Evolutionary conservation across 768 basidiomycete species (phyloP).

Genomic region (Porphyrellus cyaneotinctus): DNA sequence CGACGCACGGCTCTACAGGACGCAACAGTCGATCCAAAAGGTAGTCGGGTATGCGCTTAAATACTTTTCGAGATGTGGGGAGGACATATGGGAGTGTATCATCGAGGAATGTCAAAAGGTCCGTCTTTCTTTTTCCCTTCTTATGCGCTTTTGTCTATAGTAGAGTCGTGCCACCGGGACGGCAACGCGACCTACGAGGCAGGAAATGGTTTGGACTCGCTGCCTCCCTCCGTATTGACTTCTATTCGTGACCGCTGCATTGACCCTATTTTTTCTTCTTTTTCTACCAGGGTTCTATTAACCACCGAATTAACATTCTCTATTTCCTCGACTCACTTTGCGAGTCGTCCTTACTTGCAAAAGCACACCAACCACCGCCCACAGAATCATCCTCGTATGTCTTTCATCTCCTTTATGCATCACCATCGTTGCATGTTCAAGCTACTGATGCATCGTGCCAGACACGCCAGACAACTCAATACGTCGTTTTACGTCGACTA

Average conservation of each 20-base stretch:
- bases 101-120: conserved; percentile 90
- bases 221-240: no score
- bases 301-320: conserved; percentile 89
- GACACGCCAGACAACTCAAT: conserved; percentile 33
- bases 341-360: conserved; percentile 68
- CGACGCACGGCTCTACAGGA: conserved; percentile 38
- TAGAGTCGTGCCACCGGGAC: no score
- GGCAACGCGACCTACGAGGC: no score
- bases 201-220: no score
- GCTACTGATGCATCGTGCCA: not conserved
- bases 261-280: not conserved
- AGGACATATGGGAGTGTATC: conserved; percentile 93
- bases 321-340: conserved; percentile 89
- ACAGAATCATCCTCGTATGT: conserved; percentile 22
- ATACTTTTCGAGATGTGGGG: conserved; percentile 78
- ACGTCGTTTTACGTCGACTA: conserved; percentile 70
- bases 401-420: no score
- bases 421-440: not conserved
- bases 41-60: conserved; percentile 83
- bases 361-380: conserved; percentile 43
- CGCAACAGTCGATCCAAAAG: conserved; percentile 85
- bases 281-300: conserved; percentile 65
- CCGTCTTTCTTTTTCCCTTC: not conserved
- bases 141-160: no score
- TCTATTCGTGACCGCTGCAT: not conserved